Base-by-base conservation (phyloP, 1,139 yeast genomes). In the Blastobotrys indianensis region DNA sequence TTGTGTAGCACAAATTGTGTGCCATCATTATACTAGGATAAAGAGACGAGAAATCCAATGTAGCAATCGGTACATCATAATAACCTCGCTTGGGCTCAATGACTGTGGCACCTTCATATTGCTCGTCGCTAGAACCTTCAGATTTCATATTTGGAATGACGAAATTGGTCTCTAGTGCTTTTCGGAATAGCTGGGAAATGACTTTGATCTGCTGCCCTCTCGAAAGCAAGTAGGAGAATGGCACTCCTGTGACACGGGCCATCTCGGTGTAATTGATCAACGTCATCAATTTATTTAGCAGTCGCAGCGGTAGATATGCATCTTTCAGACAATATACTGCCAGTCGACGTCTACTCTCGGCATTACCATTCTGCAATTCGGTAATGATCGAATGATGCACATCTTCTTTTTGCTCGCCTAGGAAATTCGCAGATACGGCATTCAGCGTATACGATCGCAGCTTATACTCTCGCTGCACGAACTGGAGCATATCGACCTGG, bases 11-110 rank as follows among this genome's bases (percentile, higher is more conserved):
- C 49, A 94, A 72, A 64, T 94, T 94, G 64, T 94, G 99, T 0
- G 99, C 98, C 97, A 92, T 92, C 97, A 94, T 94, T 60, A 94
- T 94, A 50, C 97, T 86, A 5, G 99, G 99, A 65, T 94, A 94
- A 74, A 94, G 76, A 40, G 97, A 87, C 55, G 95, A 88, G 77
- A 94, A 94, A 81, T 94, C 99, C 56, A 94, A 73, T 0, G 99
- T 94, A 1, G 98, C 96, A 62, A 94, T 92, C 0, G 99, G 99
- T 8, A 85, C 92, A 65, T 88, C 95, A 59, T 94, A 94, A 65
- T 88, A 94, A 0, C 98, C 98, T 63, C 97, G 77, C 11, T 74
- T 75, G 1, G 99, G 99, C 62, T 94, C 98, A 65, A 94, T 94
- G 55, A 94, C 99, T 0, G 98, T 94, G 3, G 98, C 99, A 68